Evolutionary conservation across 2,329 filamentous ascomycete genomes (phyloP), one percentile per base, ranked within the genome.

Genomic region (Knufia fluminis): DNA sequence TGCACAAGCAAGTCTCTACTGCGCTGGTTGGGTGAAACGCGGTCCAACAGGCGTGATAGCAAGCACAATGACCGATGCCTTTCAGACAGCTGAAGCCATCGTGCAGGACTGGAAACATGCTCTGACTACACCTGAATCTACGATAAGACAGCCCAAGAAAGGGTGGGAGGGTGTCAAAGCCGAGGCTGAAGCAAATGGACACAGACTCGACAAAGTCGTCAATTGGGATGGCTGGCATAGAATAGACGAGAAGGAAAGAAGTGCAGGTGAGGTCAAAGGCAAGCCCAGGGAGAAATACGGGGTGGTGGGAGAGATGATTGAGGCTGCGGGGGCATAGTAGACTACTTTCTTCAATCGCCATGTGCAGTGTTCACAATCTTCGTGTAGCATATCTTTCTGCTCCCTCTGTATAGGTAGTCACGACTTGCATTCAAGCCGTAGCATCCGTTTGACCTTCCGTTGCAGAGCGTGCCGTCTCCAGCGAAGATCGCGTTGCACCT

Each of bases 21-120:
- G 89, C 57, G 86, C 91, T 14, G 92, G 92, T 0, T 98, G 92
- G 92, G 89, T 96, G 8, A 97, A 97, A 70, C 79, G 85, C 31
- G 92, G 92, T 0, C 91, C 92, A 0, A 96, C 89, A 0, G 92
- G 92, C 2, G 90, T 97, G 2, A 98, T 98, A 64, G 91, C 91
- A 1, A 89, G 84, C 24, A 98, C 92, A 0, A 94, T 98, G 88
- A 80, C 85, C 52, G 92, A 98, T 64, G 91, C 92, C 0, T 98
- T 97, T 61, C 77, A 79, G 7, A 95, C 89, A 0, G 92, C 82
- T 1, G 90, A 96, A 62, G 80, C 84, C 2, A 85, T 98, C 54
- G 78, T 78, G 0, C 70, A 77, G n/a, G 92, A 98, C 62, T 91
- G 88, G 84, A 51, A 53, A 41, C 48, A 52, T 14, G 53, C 46